phyloP scores from a whole-genome alignment of 495 filamentous ascomycete species.

The Parachaetomium inaequale region DNA sequence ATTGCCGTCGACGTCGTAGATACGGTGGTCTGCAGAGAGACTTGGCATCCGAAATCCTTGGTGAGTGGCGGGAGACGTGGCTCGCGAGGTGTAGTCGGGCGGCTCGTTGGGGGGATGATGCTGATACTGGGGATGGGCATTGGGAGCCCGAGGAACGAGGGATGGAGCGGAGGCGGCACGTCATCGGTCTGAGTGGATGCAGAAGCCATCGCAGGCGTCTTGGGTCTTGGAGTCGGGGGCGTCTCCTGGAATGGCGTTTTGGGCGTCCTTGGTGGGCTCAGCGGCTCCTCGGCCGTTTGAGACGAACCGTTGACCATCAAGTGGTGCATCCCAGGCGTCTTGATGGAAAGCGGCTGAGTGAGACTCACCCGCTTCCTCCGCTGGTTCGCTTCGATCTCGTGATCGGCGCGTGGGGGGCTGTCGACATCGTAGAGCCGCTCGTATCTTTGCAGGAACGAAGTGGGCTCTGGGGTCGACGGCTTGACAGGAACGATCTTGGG shows the following conservation, averaged over 20 bases:
- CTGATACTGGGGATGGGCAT: conserved; percentile 58
- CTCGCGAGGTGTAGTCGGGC: conserved; percentile 52
- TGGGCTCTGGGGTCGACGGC: conserved; percentile 41
- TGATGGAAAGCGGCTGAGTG: conserved; percentile 41
- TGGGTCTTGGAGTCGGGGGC: conserved; percentile 27
- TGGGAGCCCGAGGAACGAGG: conserved; percentile 33
- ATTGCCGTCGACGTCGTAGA: conserved; percentile 64
- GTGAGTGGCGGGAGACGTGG: conserved; percentile 51
- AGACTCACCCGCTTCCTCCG: conserved; percentile 60
- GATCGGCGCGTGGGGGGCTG: conserved; percentile 43
- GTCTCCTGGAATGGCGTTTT: conserved; percentile 43
- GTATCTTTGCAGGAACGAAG: conserved; percentile 23
- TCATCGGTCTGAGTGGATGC: conserved; percentile 72
- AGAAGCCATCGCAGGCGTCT: conserved; percentile 36
- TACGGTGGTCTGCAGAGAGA: conserved; percentile 39
- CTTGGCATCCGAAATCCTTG: conserved; percentile 57
- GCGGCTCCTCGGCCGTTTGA: conserved; percentile 65
- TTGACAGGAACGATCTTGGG: conserved; percentile 50
- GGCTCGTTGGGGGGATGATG: conserved; percentile 54
- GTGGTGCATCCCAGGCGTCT: conserved; percentile 28
- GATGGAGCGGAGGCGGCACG: conserved; percentile 29
- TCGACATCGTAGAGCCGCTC: conserved; percentile 40
- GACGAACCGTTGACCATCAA: conserved; percentile 68
- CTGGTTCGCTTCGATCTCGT: conserved; percentile 68
- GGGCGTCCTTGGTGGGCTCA: conserved; percentile 67